These are phyloP conservation scores for Meripilus lineatus DNA, from an alignment of 1,284 basidiomycete genomes.

Conservation along the genomic window DNA sequence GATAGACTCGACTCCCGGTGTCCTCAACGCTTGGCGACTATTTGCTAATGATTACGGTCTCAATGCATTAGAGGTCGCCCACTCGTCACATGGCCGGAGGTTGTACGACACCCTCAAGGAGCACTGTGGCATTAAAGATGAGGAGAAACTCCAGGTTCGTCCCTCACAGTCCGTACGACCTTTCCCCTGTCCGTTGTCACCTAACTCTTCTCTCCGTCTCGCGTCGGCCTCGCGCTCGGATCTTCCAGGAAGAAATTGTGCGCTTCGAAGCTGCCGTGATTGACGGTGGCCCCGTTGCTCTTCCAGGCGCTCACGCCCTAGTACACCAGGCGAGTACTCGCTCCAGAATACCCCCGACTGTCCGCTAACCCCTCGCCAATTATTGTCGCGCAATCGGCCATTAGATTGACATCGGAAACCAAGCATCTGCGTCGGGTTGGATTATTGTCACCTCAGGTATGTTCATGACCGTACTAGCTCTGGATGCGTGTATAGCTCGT, in stretches of 20 bases:
- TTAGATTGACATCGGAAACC: conserved; percentile 24
- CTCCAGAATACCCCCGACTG: not conserved
- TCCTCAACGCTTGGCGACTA: conserved; percentile 56
- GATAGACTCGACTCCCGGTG: conserved; percentile 69
- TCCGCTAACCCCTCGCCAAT: not conserved
- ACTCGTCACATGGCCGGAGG: conserved; percentile 68
- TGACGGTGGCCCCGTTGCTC: conserved; percentile 47
- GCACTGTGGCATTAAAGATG: conserved; percentile 58
- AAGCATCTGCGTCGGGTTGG: conserved; percentile 43
- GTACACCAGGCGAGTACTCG: conserved; percentile 39
- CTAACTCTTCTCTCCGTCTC: too few relatives aligned
- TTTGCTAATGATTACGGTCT: conserved; percentile 56
- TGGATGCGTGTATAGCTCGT: too few relatives aligned
- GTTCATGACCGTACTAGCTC: conserved; percentile 14
- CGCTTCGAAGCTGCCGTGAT: conserved; percentile 67
- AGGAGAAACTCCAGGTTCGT: conserved; percentile 48
- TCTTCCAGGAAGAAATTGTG: conserved; percentile 47
- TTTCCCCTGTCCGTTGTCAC: not conserved
- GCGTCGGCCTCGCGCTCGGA: not conserved
- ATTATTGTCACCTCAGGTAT: conserved; percentile 77
- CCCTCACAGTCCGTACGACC: not conserved
- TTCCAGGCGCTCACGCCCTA: conserved; percentile 49
- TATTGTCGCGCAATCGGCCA: conserved; percentile 3
- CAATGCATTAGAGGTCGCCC: conserved; percentile 41
- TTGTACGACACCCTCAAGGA: conserved; percentile 69